phyloP scores from a whole-genome alignment of 1,284 basidiomycete genomes.

The Apiotrichum brassicae region DNA sequence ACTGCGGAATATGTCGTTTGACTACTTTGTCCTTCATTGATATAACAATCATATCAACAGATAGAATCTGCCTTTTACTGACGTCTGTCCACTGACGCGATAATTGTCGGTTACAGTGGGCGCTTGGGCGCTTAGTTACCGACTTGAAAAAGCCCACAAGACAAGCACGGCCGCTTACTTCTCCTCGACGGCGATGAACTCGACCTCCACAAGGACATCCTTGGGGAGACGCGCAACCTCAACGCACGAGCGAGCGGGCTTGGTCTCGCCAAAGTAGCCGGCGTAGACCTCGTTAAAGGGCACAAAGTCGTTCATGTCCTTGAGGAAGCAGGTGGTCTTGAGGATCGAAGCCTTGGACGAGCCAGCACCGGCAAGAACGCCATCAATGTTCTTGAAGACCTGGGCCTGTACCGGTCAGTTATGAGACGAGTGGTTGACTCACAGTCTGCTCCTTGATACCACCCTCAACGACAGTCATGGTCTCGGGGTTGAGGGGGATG shows the following conservation, averaged over 20 bases:
- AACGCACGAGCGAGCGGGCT: slow-evolving; percentile 85
- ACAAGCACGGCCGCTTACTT: slow-evolving; percentile 2
- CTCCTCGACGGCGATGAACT: slow-evolving; percentile 62
- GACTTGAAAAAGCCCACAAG: too few species aligned
- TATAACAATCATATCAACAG: too few species aligned
- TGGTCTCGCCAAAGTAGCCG: slow-evolving; percentile 78
- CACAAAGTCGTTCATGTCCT: slow-evolving; percentile 84
- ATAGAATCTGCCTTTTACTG: too few species aligned
- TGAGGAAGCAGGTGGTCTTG: slow-evolving; percentile 88
- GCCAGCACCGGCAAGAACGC: slow-evolving; percentile 75
- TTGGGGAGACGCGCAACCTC: slow-evolving; percentile 72
- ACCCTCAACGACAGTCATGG: slow-evolving; percentile 66
- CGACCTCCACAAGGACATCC: slow-evolving; percentile 83
- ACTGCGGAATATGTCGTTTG: too few species aligned
- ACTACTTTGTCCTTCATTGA: too few species aligned
- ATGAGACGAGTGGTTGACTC: too few species aligned
- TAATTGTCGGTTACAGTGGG: too few species aligned
- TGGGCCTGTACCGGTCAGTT: slow-evolving; percentile 56
- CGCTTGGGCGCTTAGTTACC: too few species aligned
- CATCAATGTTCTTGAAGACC: slow-evolving; percentile 77
- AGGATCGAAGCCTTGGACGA: slow-evolving; percentile 69
- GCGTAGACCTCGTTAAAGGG: slow-evolving; percentile 69
- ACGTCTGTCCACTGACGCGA: too few species aligned
- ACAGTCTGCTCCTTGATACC: slow-evolving; percentile 77
- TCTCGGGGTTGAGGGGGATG: slow-evolving; percentile 73